Percentiles rank a stretch among this genome's conserved stretches.
Conservation (phyloP, 495 filamentous ascomycete genomes). For the Neurospora sp. region DNA sequence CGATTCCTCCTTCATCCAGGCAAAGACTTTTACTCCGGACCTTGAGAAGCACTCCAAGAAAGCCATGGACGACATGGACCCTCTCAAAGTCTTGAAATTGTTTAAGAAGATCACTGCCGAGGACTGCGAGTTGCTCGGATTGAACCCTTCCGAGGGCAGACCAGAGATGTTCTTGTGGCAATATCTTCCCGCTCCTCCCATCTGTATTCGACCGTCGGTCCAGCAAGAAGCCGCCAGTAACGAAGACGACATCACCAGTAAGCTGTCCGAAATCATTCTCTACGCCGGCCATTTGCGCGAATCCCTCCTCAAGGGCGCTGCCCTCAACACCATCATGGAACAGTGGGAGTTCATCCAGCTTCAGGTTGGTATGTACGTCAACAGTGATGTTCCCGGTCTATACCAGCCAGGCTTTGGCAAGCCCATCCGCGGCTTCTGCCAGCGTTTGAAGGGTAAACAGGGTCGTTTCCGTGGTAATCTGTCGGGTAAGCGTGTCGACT, state of each 20-base stretch:
- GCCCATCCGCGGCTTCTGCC: slow-evolving; percentile 83
- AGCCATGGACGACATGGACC: slow-evolving; percentile 89
- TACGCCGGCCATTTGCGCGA: slow-evolving; percentile 75
- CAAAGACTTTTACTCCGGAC: slow-evolving; percentile 61
- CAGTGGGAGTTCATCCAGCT: slow-evolving; percentile 96
- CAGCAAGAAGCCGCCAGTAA: slow-evolving; percentile 83
- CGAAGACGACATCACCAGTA: slow-evolving; percentile 93
- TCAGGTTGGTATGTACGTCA: slow-evolving; percentile 94
- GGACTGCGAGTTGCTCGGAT: slow-evolving; percentile 84
- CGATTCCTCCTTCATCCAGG: slow-evolving; percentile 71
- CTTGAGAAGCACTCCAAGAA: slow-evolving; percentile 85
- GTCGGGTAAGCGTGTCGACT: slow-evolving; percentile 97
- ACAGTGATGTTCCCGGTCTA: slow-evolving; percentile 88
- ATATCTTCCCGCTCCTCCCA: slow-evolving; percentile 84
- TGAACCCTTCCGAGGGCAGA: slow-evolving; percentile 76
- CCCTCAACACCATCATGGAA: slow-evolving; percentile 86
- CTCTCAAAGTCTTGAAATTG: slow-evolving; percentile 75
- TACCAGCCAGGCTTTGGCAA: slow-evolving; percentile 65
- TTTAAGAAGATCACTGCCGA: slow-evolving; percentile 76
- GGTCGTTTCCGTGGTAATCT: slow-evolving; percentile 94
- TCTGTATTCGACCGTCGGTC: slow-evolving; percentile 89
- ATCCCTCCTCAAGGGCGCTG: slow-evolving; percentile 68
- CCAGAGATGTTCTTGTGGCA: slow-evolving; percentile 99
- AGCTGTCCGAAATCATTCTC: slow-evolving; percentile 85
- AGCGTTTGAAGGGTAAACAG: slow-evolving; percentile 92